These are phyloP conservation scores for Alternaria sp. DNA, from an alignment of 2,329 filamentous ascomycete genomes.

Conservation along the genomic window DNA sequence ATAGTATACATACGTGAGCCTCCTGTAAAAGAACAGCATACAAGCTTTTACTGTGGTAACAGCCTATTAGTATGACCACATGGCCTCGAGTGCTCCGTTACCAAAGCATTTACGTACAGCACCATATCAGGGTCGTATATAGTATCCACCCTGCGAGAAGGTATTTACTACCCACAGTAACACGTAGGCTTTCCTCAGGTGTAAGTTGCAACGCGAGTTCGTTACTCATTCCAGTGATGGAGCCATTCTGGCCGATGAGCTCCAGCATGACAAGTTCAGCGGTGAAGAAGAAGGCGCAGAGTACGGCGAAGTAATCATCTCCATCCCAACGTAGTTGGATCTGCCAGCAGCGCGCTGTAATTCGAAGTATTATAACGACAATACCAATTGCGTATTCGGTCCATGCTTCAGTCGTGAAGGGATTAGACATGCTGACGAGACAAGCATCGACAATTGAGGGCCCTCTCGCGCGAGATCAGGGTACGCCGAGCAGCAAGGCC, in stretches of 20 bases:
- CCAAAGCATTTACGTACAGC: conserved; percentile 6
- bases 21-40: conserved; percentile 17
- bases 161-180: conserved; percentile 14
- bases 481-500: not conserved
- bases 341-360: conserved; percentile 7
- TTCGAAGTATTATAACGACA: conserved; percentile 7
- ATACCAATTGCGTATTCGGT: conserved; percentile 17
- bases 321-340: conserved; percentile 13
- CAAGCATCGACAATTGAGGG: not conserved
- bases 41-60: conserved; percentile 11
- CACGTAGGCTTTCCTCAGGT: conserved; percentile 1
- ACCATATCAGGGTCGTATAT: conserved; percentile 16
- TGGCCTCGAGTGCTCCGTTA: not conserved
- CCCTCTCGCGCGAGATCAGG: not conserved
- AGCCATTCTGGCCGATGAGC: conserved; percentile 11
- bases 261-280: conserved; percentile 13
- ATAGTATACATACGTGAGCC: conserved; percentile 9
- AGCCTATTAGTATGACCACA: not conserved
- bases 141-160: conserved; percentile 16
- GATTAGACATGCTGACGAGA: conserved; percentile 2
- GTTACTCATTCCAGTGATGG: conserved; percentile 14
- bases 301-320: conserved; percentile 16
- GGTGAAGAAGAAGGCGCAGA: conserved; percentile 13
- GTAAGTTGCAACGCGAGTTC: conserved; percentile 11
- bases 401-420: conserved; percentile 14